Percentiles rank a stretch among this genome's conserved stretches.
Evolutionary conservation across 2,329 filamentous ascomycete genomes (phyloP).

Genomic region (Clarireedia hainanense): DNA sequence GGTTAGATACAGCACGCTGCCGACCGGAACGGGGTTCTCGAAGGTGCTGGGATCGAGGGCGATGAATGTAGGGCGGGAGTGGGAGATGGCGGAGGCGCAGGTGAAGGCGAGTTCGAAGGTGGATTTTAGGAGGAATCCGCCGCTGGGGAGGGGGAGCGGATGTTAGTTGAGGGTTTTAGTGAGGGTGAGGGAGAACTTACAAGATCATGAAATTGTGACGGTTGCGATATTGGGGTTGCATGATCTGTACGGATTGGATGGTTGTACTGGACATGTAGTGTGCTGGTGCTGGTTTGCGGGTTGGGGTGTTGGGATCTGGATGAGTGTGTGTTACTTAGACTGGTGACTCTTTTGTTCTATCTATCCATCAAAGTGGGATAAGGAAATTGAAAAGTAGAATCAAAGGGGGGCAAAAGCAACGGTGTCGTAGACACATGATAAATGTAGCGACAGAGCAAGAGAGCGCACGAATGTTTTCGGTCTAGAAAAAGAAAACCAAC

Average conservation of each 20-base stretch:
- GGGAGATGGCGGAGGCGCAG: constrained; percentile 59
- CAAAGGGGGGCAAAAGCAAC: too few relatives aligned
- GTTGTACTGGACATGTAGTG: constrained; percentile 54
- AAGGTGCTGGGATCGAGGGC: constrained; percentile 64
- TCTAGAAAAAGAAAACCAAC: background rate
- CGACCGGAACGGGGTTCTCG: constrained; percentile 64
- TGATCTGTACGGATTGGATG: constrained; percentile 60
- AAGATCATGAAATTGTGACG: constrained; percentile 70
- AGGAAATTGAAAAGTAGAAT: too few relatives aligned
- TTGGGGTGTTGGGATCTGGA: constrained; percentile 43
- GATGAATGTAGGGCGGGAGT: constrained; percentile 59
- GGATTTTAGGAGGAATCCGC: constrained; percentile 62
- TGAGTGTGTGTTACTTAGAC: background rate
- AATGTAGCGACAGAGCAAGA: too few relatives aligned
- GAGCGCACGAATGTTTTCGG: too few relatives aligned
- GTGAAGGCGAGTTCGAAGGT: constrained; percentile 68
- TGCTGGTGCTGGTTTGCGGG: constrained; percentile 48
- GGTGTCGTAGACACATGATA: too few relatives aligned
- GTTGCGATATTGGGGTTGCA: constrained; percentile 65
- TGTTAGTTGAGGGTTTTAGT: too few relatives aligned
- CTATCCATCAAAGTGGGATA: background rate
- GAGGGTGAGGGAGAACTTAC: too few relatives aligned
- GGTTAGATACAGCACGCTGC: constrained; percentile 61
- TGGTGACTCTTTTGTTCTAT: too few relatives aligned
- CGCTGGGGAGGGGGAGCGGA: constrained; percentile 23